Base-by-base conservation (phyloP, 2,329 filamentous ascomycete genomes). In the Pyrenophora teres region DNA sequence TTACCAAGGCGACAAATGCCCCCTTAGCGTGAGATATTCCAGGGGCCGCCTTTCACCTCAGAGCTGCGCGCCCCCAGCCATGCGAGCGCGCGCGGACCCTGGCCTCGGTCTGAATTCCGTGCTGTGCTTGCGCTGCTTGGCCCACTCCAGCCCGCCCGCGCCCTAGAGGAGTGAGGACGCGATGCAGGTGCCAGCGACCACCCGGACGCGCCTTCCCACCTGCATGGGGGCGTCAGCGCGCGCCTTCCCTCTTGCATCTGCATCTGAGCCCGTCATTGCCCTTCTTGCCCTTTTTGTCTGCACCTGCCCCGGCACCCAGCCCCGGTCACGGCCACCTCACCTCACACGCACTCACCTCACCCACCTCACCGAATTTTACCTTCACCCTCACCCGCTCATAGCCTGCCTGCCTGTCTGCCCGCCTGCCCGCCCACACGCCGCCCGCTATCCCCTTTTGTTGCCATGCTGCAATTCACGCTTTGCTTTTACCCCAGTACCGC, bases 1-100 rank as follows among this genome's bases (percentile, higher is more conserved):
- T 43, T 32, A 41, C 38, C 40, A 49, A 30, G 38, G 53, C 50
- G 53, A 52, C 50, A 49, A 39, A 45, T 39, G 50, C 41, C 23
- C 53, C 53, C 53, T 44, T 56, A 46, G 53, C 53, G 49, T 44
- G 37, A 21, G 10, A 47, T 43, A 32, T 40, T 47, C 49, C 45
- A 52, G 53, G 52, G 53, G 49, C 38, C 39, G 49, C 41, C 49
- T 27, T 33, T 39, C 25, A 30, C 16, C 16, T 30, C 41, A 46
- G 35, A 16, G 35, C 27, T 30, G 23, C 16, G 13, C 16, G 31
- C 39, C 43, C 49, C 44, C 41, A 52, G 44, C 38, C 49, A 52
- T 52, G 44, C 50, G 42, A 38, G 38, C 15, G 33, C 19, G 46
- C 46, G 31, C 46, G 40, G 12, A 27, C 35, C 41, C 38, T 35